Base-by-base conservation (phyloP, 371 early-diverging fungal species). In the Fennellomyces sp. region DNA sequence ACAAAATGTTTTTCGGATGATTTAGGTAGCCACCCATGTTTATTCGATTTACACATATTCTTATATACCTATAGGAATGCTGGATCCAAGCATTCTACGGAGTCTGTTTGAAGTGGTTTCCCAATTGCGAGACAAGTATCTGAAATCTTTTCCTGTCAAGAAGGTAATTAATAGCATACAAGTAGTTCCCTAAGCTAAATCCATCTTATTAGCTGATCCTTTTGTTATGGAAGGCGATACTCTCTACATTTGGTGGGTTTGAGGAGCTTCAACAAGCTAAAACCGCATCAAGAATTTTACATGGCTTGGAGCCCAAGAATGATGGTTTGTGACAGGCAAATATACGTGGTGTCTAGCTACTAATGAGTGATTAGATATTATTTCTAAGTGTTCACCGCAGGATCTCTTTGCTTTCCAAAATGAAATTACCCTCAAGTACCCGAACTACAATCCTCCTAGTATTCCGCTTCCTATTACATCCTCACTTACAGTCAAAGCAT, bases 141-240 rank as follows among this genome's bases (percentile, higher is more conserved):
- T 85, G 26, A 89, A 89, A 64, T 75, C 84, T 56, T 92, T 88
- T 73, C 94, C 92, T 0, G 86, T 91, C 7, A 92, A 91, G 64
- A 91, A 93, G 85, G 92, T 89, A 71, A 17, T 25, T 15, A 15
- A 31, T 39, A 1, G 29, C 25, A 26, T 33, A 2, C 7, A 21
- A 12, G 27, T n/a, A n/a, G n/a, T 2, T 11, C 45, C 7, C 52
- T 33, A 6, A 52, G n/a, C 8, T 26, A 1, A 12, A 12, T 19
- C 15, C 0, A 5, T 19, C 30, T 15, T 19, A 36, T 13, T 55
- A 91, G 90, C 76, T 93, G 35, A 71, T 91, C 21, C 66, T 91
- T 2, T 58, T 86, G 10, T 59, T 90, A 2, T 88, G 88, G 87
- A 91, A 91, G 70, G 79, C 81, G 2, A 56, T 94, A 12, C 58